Conservation (phyloP, 768 basidiomycete species). For the Podaxis sp. region DNA sequence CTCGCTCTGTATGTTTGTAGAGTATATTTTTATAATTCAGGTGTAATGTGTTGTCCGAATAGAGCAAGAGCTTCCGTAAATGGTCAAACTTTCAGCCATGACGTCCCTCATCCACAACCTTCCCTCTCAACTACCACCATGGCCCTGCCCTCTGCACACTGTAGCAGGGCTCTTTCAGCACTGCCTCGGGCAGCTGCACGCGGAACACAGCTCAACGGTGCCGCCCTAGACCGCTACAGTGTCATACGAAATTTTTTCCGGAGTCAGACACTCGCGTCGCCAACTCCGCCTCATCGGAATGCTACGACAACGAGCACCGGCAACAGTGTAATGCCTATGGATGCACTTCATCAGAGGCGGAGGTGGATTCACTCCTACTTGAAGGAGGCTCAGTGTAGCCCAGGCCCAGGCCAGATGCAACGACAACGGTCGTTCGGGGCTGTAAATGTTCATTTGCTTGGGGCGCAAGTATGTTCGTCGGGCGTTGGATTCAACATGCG, state of each 20-base stretch:
- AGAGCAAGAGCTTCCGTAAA: not conserved
- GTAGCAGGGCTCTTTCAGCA: not conserved
- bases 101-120: not conserved
- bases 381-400: not conserved
- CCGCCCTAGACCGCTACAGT: conserved; percentile 48
- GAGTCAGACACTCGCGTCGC: conserved; percentile 24
- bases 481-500: not conserved
- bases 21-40: not conserved
- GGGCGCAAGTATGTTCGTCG: not conserved
- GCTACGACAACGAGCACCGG: conserved; percentile 7
- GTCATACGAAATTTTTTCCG: conserved; percentile 56
- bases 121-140: not conserved
- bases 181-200: not conserved
- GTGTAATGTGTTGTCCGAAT: not conserved
- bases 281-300: conserved; percentile 8
- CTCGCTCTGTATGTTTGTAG: not conserved
- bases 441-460: not conserved
- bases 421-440: not conserved
- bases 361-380: not conserved
- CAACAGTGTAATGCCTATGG: not conserved
- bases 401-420: not conserved
- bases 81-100: not conserved
- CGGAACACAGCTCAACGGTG: not conserved
- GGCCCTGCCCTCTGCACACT: not conserved
- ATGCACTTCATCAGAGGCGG: not conserved